Conservation (phyloP, 2,329 filamentous ascomycete genomes). For the Zalaria obscura region DNA sequence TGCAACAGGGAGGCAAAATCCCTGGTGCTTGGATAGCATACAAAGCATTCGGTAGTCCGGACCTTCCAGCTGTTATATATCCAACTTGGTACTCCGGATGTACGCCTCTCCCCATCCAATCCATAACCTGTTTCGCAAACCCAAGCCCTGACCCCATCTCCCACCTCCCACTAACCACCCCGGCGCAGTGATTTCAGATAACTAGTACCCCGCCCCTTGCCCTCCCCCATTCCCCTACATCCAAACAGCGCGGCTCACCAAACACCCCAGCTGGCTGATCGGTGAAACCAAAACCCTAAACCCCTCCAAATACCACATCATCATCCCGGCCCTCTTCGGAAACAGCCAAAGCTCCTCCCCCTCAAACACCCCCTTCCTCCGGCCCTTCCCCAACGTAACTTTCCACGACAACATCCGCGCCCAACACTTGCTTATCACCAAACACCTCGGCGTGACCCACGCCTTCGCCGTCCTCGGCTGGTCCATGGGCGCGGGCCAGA, state of each 20-base stretch:
- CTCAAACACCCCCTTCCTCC: conserved; percentile 40
- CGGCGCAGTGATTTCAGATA: conserved; percentile 45
- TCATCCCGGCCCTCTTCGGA: conserved; percentile 54
- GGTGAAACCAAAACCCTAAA: conserved; percentile 50
- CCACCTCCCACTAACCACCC: conserved; percentile 5
- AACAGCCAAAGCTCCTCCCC: conserved; percentile 56
- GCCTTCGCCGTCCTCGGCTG: conserved; percentile 51
- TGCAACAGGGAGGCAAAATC: conserved; percentile 50
- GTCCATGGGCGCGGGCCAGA: conserved; percentile 58
- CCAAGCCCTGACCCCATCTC: too few relatives aligned
- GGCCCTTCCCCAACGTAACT: conserved; percentile 46
- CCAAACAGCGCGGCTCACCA: background rate
- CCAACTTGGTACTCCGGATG: conserved; percentile 61
- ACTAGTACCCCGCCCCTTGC: conserved; percentile 28
- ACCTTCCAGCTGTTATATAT: conserved; percentile 55
- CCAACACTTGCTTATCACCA: conserved; percentile 51
- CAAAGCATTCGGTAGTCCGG: conserved; percentile 56
- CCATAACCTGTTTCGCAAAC: background rate
- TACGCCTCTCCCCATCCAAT: conserved; percentile 17
- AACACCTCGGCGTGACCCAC: conserved; percentile 46
- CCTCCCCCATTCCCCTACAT: too few relatives aligned
- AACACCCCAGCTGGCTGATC: conserved; percentile 46
- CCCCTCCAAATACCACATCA: conserved; percentile 52
- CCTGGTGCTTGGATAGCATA: conserved; percentile 57
- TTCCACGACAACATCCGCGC: conserved; percentile 59